phyloP scores from a whole-genome alignment of 306 rosid species.

The Prunus salicina region DNA sequence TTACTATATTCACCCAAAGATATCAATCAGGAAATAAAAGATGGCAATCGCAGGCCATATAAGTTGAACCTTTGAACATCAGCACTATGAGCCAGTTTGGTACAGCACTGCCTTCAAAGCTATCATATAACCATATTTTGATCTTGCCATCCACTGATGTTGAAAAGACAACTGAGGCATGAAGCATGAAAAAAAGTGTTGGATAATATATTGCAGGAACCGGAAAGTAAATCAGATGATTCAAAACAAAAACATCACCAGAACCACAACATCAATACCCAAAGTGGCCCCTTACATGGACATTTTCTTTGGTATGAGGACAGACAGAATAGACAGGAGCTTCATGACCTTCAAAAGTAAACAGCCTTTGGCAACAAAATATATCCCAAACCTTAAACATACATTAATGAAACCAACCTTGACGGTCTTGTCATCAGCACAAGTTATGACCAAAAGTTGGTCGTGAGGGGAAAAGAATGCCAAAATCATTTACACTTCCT shows the following conservation, averaged over 20 bases:
- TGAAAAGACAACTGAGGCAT: too few species aligned
- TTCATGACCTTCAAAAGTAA: conserved; percentile 67
- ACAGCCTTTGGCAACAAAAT: conserved; percentile 43
- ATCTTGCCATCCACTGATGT: too few species aligned
- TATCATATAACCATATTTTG: too few species aligned
- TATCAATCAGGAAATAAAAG: background rate
- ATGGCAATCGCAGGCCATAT: conserved; percentile 4
- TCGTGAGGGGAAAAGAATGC: too few species aligned
- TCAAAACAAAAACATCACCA: conserved; percentile 3
- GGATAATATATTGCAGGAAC: too few species aligned
- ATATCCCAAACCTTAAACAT: conserved; percentile 47
- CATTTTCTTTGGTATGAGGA: conserved; percentile 57
- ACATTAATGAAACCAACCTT: conserved; percentile 33
- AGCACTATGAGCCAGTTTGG: conserved; percentile 71
- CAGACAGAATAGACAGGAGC: conserved; percentile 75
- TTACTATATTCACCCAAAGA: background rate
- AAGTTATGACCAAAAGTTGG: conserved; percentile 58
- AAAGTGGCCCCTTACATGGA: conserved; percentile 40
- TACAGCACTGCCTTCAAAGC: conserved; percentile 52
- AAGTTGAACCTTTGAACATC: conserved; percentile 63
- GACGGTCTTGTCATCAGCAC: conserved; percentile 83
- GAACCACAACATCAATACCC: background rate
- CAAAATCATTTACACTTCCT: too few species aligned
- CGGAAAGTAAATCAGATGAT: too few species aligned
- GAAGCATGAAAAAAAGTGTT: too few species aligned